These are phyloP conservation scores for Podospora australis DNA, from an alignment of 495 filamentous ascomycete genomes.

Conservation along the genomic window DNA sequence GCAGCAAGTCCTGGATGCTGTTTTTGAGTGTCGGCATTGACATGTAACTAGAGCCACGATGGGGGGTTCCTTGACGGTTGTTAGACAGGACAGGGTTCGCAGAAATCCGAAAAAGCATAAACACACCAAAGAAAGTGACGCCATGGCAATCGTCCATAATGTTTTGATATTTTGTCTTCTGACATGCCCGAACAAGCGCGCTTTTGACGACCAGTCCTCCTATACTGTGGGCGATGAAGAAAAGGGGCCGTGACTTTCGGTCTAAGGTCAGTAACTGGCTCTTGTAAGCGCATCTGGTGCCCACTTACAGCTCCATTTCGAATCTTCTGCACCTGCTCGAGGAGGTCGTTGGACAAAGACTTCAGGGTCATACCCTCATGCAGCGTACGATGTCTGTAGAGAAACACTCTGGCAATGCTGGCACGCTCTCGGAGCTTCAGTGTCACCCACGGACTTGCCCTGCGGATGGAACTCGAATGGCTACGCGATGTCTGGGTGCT, in stretches of 20 bases:
- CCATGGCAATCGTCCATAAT: constrained; percentile 54
- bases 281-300: neutral
- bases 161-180: constrained; percentile 27
- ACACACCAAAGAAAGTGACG: constrained; percentile 52
- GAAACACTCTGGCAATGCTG: constrained; percentile 44
- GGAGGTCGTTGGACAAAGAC: constrained; percentile 42
- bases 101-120: neutral
- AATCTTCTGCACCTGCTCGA: constrained; percentile 39
- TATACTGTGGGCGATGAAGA: constrained; percentile 62
- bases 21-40: constrained; percentile 50
- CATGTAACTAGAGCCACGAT: constrained; percentile 60
- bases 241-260: constrained; percentile 40
- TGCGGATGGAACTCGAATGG: constrained; percentile 4
- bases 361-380: constrained; percentile 44
- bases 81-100: constrained; percentile 9
- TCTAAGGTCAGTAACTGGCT: neutral
- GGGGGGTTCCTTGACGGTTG: constrained; percentile 45
- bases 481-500: neutral
- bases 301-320: constrained; percentile 27
- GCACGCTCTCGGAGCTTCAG: constrained; percentile 33
- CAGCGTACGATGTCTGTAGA: constrained; percentile 50
- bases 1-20: constrained; percentile 49
- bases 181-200: constrained; percentile 47
- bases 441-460: constrained; percentile 33
- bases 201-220: constrained; percentile 56